phyloP scores from a whole-genome alignment of 2,329 filamentous ascomycete genomes.

The Claviceps purpurea region DNA sequence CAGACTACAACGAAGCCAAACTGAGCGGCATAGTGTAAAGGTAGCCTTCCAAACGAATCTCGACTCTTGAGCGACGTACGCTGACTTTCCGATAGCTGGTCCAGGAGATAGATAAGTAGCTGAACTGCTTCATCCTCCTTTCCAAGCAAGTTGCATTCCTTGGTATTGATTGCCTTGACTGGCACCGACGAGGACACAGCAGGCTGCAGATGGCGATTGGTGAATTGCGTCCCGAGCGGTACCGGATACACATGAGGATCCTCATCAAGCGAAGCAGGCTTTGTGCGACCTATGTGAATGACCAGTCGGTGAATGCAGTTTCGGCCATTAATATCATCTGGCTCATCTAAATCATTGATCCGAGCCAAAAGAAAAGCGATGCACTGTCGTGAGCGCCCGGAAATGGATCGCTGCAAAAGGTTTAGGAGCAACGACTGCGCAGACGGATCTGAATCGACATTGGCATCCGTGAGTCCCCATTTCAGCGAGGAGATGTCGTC shows the following conservation, averaged over 20 bases:
- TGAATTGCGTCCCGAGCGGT: slow-evolving; percentile 38
- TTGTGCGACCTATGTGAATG: slow-evolving; percentile 78
- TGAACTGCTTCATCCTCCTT: slow-evolving; percentile 65
- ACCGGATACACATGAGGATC: slow-evolving; percentile 38
- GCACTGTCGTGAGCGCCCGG: slow-evolving; percentile 52
- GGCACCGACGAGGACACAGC: slow-evolving; percentile 53
- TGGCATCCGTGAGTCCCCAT: slow-evolving; percentile 43
- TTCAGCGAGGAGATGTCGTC: slow-evolving; percentile 49
- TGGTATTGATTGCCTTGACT: slow-evolving; percentile 46
- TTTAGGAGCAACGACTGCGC: slow-evolving; percentile 63
- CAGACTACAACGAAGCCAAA: slow-evolving; percentile 90
- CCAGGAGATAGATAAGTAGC: slow-evolving; percentile 49
- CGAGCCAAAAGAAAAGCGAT: slow-evolving; percentile 58
- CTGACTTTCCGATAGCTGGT: slow-evolving; percentile 55
- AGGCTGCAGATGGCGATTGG: slow-evolving; percentile 65
- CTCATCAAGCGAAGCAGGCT: slow-evolving; percentile 36
- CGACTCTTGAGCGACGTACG: slow-evolving; percentile 50
- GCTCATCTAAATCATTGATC: slow-evolving; percentile 63
- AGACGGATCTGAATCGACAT: slow-evolving; percentile 23
- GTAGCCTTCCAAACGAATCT: slow-evolving; percentile 71
- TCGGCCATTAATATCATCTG: slow-evolving; percentile 84
- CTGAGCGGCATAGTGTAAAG: slow-evolving; percentile 87
- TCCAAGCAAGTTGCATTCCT: slow-evolving; percentile 52
- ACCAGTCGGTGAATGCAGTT: slow-evolving; percentile 90
- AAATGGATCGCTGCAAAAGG: slow-evolving; percentile 64